A percentile compares a stretch with the other conserved stretches of the same genome.
These are phyloP conservation scores for Yarrowia yakushimensis DNA, from an alignment of 805 yeast genomes.

Conservation along the genomic window DNA sequence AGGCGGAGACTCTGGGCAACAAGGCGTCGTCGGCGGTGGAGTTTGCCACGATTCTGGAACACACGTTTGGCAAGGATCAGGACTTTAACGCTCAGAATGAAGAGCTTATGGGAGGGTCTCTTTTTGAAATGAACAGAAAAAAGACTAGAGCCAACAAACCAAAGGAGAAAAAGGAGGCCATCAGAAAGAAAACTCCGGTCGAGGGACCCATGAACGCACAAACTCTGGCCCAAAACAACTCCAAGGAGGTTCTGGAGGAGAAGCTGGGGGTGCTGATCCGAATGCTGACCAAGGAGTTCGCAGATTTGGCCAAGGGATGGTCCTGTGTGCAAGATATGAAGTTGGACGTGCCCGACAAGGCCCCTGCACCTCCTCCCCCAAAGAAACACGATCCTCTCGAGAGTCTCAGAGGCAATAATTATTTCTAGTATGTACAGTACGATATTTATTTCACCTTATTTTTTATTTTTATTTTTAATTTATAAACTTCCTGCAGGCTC, in stretches of 20 bases:
- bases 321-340: background rate
- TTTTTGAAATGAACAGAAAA: constrained; percentile 8
- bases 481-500: background rate
- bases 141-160: background rate
- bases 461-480: too few species aligned
- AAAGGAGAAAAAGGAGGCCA: background rate
- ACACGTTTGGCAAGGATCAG: constrained; percentile 2
- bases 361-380: background rate
- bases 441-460: constrained; percentile 15
- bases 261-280: background rate
- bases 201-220: background rate
- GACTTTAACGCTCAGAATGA: constrained; percentile 8
- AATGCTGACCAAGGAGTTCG: background rate
- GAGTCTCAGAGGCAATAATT: background rate
- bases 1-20: background rate
- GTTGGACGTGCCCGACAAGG: background rate
- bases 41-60: constrained; percentile 23
- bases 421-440: constrained; percentile 11
- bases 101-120: constrained; percentile 21
- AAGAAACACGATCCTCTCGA: background rate
- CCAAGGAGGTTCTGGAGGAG: background rate
- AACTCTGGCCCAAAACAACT: background rate
- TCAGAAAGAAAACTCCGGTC: background rate
- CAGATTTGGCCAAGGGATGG: background rate
- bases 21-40: background rate